Evolutionary conservation across 2,329 filamentous ascomycete species (phyloP), one percentile per base, ranked within the genome.

Genomic region (Curvularia spicifera): DNA sequence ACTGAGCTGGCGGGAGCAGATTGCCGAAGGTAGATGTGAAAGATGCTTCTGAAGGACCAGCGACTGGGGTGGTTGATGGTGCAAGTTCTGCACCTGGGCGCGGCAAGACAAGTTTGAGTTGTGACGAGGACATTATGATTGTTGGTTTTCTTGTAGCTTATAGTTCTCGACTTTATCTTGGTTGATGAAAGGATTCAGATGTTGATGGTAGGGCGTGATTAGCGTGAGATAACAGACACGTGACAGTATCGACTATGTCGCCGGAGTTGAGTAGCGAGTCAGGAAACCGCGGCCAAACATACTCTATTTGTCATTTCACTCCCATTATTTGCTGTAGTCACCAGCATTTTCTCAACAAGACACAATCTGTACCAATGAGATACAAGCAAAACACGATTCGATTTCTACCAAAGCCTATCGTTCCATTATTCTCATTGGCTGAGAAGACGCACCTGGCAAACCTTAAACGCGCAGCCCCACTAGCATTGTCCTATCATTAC

Each of bases 11-110:
- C 0, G 80, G 80, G 0, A 82, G 72, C 0, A 81, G 66, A 0
- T 54, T 48, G 22, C 80, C 79, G 44, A 82, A 82, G 0, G 68
- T 59, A 3, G 57, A 28, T 2, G 69, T 73, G 48, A 82, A 81
- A 1, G 59, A 53, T n/a, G 50, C 51, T 53, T 82, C 79, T 0
- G 73, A 29, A 1, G 80, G 77, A 0, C 66, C 80, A 20, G 69
- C 18, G 9, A 82, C 75, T 5, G 76, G 63, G 13, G 33, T 13
- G 24, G 45, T 48, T n/a, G 57, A 39, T 43, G 20, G 22, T 26
- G 22, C 15, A 5, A 40, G 20, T 24, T 50, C 40, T 37, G 48
- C 42, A n/a, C 67, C 68, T 15, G 72, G 69, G 8, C 73, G 72
- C 24, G 73, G 73, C 0, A 75, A 49, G 24, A 70, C 60, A 47